Evolutionary conservation across 176 grass and related monocot genomes (phyloP).

Genomic region (Coix lacrymajobi): DNA sequence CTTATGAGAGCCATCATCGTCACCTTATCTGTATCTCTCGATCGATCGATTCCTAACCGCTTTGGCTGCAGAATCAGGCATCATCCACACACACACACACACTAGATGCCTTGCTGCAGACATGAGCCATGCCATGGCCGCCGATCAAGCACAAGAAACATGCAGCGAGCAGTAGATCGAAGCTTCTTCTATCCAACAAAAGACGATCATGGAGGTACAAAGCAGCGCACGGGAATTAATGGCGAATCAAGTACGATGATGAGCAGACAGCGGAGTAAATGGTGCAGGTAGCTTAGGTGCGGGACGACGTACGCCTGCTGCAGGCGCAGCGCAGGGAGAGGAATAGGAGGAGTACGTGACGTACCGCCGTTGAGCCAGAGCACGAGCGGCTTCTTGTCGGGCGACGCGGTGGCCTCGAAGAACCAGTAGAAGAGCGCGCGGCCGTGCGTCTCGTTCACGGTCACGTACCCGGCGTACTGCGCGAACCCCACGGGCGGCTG

Average conservation of each 20-base stretch:
- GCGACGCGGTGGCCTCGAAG: constrained; percentile 60
- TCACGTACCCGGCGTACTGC: constrained; percentile 95
- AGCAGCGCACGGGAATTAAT: neutral
- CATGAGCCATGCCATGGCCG: neutral
- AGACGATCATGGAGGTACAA: neutral
- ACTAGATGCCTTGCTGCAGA: neutral
- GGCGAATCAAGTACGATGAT: neutral
- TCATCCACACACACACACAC: neutral
- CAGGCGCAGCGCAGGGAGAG: neutral
- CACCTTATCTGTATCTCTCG: neutral
- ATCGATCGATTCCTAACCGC: neutral
- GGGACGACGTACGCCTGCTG: neutral
- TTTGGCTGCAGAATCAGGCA: neutral
- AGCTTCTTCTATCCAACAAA: neutral
- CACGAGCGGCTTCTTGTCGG: constrained; percentile 75
- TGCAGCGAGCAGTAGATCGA: neutral
- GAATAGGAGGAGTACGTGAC: neutral
- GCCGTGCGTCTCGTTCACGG: constrained; percentile 70
- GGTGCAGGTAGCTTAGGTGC: neutral
- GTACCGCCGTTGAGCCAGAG: constrained; percentile 97
- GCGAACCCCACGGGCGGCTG: constrained; percentile 71
- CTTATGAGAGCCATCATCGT: neutral
- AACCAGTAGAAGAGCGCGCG: constrained; percentile 99
- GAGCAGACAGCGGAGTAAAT: neutral
- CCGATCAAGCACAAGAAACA: neutral